Percentiles rank a stretch among this genome's conserved stretches.
Conservation (phyloP, 331 rosid species). For the Quercus tomentella region DNA sequence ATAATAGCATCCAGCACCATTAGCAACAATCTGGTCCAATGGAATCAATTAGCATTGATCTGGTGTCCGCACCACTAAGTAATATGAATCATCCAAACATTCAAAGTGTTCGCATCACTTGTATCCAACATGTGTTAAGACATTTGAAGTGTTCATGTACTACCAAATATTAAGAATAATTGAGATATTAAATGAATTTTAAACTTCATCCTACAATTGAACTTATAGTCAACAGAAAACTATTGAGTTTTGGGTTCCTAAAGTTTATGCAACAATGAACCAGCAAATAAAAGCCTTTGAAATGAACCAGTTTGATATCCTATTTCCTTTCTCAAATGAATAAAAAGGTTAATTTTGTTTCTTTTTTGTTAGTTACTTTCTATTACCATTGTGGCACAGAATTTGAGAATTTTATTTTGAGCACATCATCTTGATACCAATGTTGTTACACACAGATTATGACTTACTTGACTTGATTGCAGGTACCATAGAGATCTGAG, state of each 20-base stretch:
- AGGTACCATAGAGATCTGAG: conserved; percentile 70
- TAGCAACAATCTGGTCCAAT: too few species aligned
- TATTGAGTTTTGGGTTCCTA: neutral
- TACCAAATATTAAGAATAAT: neutral
- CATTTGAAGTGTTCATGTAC: neutral
- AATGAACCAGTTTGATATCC: neutral
- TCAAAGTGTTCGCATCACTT: too few species aligned
- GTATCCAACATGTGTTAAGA: neutral
- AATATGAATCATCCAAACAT: too few species aligned
- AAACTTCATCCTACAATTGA: neutral
- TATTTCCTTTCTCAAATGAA: neutral
- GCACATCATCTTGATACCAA: neutral
- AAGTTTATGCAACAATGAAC: neutral
- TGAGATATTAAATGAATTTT: neutral
- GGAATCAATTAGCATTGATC: too few species aligned
- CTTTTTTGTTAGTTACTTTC: neutral
- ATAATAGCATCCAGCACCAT: too few species aligned
- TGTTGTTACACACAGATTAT: neutral
- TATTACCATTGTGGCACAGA: neutral
- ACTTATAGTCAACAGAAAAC: neutral
- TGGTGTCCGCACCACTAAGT: too few species aligned
- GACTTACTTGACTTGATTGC: conserved; percentile 56
- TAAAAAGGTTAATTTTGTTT: neutral
- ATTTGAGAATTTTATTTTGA: neutral
- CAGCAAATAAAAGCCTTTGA: neutral